Evolutionary conservation across 768 basidiomycete genomes (phyloP), one percentile per base, ranked within the genome.

Genomic region (Omphalotus guepiniiformis): DNA sequence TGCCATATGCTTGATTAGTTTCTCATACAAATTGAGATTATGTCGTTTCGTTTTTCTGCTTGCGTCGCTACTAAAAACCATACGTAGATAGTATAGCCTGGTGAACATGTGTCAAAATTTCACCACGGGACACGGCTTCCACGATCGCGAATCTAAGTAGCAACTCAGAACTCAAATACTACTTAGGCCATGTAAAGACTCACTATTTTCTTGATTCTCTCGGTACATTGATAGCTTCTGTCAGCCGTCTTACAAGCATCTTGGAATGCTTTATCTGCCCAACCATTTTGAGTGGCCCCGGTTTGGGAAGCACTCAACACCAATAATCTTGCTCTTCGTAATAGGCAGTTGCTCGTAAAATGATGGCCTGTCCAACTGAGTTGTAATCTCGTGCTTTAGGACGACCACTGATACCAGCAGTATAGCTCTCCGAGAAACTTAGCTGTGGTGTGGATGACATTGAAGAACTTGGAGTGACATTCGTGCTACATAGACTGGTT

Each of bases 81-180:
- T 37, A 37, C 9, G 18, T 18, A 35, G 43, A 18, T 30, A 30
- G 8, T 26, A 45, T 18, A 9, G 29, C 23, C 23, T 18, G 18
- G 9, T 23, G 45, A 37, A 37, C 32, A 3, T 25, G 28, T 12
- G 21, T 36, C 16, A 37, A 16, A 6, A 25, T 11, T 12, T 47
- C 19, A 22, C 45, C 34, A 21, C 45, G n/a, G 45, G 9, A 47
- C 15, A 12, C 45, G 30, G 19, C 45, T 47, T 22, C 34, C 45
- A 18, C 45, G 19, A 37, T 11, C 34, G 13, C 11, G 21, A 19
- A 47, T 47, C 30, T 47, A 27, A 19, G 8, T 22, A 47, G 7
- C 35, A 35, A 36, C 9, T 23, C 8, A 37, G n/a, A 36, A 22
- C 7, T 36, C 37, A 21, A 37, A 18, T 15, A 37, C 29, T 12